Percentiles rank a stretch among this genome's conserved stretches.
phyloP scores from a whole-genome alignment of 176 grass and related monocot genomes.

The Aegilops tauschii region DNA sequence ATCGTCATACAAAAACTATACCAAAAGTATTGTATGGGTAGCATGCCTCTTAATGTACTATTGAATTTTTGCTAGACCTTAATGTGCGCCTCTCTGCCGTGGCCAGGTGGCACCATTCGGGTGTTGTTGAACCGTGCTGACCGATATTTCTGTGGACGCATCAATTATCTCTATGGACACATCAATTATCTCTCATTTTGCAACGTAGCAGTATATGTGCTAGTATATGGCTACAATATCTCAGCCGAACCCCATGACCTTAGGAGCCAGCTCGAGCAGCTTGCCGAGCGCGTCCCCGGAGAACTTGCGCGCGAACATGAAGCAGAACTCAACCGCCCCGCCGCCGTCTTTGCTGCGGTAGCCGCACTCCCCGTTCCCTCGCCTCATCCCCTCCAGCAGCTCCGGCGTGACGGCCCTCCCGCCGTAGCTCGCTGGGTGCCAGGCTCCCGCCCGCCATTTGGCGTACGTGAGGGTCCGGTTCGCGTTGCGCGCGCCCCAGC shows the following conservation, averaged over 20 bases:
- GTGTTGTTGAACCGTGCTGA: too few relatives aligned
- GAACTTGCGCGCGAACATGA: slow-evolving; percentile 78
- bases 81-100: too few relatives aligned
- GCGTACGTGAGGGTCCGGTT: slow-evolving; percentile 61
- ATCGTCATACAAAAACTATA: too few relatives aligned
- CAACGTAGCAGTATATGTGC: too few relatives aligned
- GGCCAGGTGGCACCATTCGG: too few relatives aligned
- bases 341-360: neutral
- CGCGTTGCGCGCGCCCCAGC: slow-evolving; percentile 31
- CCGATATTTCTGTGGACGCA: too few relatives aligned
- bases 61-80: too few relatives aligned
- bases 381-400: slow-evolving; percentile 40
- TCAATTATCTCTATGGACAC: too few relatives aligned
- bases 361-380: slow-evolving; percentile 47
- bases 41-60: too few relatives aligned
- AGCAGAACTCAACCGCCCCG: slow-evolving; percentile 24
- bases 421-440: slow-evolving; percentile 34
- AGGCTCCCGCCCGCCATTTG: slow-evolving; percentile 25
- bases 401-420: slow-evolving; percentile 20
- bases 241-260: slow-evolving; percentile 45
- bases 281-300: slow-evolving; percentile 30
- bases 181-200: too few relatives aligned
- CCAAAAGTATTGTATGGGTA: too few relatives aligned
- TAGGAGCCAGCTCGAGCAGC: slow-evolving; percentile 51
- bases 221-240: too few relatives aligned